Evolutionary conservation across 192 early-diverging fungal genomes (phyloP).

Genomic region (Tieghemiomyces parasiticus): DNA sequence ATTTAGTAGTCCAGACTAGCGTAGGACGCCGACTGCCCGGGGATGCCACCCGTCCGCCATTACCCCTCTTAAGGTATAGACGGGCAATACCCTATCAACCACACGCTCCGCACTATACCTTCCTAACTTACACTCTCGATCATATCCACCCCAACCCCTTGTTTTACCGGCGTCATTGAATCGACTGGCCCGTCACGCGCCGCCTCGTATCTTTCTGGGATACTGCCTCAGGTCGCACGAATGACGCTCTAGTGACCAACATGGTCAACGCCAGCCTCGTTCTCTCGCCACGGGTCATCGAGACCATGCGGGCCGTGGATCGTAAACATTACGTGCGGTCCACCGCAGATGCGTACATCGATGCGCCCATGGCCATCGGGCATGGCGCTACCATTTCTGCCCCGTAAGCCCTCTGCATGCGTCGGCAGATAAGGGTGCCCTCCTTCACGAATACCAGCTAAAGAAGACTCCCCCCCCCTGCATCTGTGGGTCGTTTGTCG

Average conservation of each 20-base stretch:
- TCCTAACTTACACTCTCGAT: too few relatives aligned
- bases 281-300: background rate
- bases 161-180: too few relatives aligned
- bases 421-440: background rate
- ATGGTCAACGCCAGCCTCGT: background rate
- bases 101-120: too few relatives aligned
- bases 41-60: too few relatives aligned
- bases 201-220: too few relatives aligned
- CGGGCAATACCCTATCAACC: too few relatives aligned
- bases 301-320: background rate
- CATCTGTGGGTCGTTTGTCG: too few relatives aligned
- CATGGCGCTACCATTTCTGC: slow-evolving; percentile 80
- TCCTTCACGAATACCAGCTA: background rate
- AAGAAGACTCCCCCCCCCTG: background rate
- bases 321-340: background rate
- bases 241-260: background rate
- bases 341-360: slow-evolving; percentile 37
- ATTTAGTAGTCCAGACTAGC: too few relatives aligned
- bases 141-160: too few relatives aligned
- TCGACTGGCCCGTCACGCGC: too few relatives aligned
- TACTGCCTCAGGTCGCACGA: background rate
- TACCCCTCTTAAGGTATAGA: too few relatives aligned
- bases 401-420: slow-evolving; percentile 23
- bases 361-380: slow-evolving; percentile 56
- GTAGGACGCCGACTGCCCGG: too few relatives aligned